A percentile compares a stretch with the other conserved stretches of the same genome.
Conservation (phyloP, 306 rosid genomes). For the Cicer yamashitae region DNA sequence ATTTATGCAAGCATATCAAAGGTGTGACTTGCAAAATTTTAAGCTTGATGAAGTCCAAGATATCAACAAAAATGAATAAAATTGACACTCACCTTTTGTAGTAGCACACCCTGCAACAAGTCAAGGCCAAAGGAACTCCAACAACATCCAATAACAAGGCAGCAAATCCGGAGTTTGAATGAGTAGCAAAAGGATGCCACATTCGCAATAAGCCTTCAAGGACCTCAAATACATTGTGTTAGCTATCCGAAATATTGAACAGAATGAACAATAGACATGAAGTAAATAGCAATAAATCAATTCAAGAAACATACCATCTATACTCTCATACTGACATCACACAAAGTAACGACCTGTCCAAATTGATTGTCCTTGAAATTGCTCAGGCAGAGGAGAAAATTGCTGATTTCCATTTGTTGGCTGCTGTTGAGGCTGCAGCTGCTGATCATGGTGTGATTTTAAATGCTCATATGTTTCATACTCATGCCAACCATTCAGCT, state of each 20-base stretch:
- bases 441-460: slow-evolving; percentile 69
- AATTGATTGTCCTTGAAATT: slow-evolving; percentile 80
- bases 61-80: neutral
- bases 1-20: neutral
- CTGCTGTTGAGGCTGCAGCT: slow-evolving; percentile 69
- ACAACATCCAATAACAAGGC: slow-evolving; percentile 63
- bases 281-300: slow-evolving; percentile 7
- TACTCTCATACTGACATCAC: slow-evolving; percentile 75
- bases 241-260: slow-evolving; percentile 27
- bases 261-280: neutral
- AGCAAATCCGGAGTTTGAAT: slow-evolving; percentile 73
- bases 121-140: slow-evolving; percentile 81
- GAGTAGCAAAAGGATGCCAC: slow-evolving; percentile 71
- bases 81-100: slow-evolving; percentile 59
- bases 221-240: slow-evolving; percentile 53
- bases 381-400: slow-evolving; percentile 68
- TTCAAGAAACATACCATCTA: slow-evolving; percentile 61
- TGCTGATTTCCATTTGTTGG: slow-evolving; percentile 68
- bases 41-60: neutral
- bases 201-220: slow-evolving; percentile 63
- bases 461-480: slow-evolving; percentile 57
- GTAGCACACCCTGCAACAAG: slow-evolving; percentile 78
- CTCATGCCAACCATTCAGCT: slow-evolving; percentile 68
- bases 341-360: slow-evolving; percentile 86
- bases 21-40: too few species aligned